A percentile compares a stretch with the other conserved stretches of the same genome.
Conservation (phyloP, 192 early-diverging fungal species). For the Coemansia javaensis region DNA sequence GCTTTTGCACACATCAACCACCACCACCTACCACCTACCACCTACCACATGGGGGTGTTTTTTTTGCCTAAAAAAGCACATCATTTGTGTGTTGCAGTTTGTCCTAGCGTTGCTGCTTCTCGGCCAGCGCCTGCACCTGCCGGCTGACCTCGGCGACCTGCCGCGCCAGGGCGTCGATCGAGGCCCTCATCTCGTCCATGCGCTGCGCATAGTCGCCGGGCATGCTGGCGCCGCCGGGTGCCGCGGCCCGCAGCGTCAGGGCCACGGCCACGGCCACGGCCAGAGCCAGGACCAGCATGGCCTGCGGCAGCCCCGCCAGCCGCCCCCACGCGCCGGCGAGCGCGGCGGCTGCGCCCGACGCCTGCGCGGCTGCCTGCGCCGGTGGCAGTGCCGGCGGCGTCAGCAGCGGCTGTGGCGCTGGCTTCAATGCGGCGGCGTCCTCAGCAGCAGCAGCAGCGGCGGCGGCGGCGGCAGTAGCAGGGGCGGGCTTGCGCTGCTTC, state of each 20-base stretch:
- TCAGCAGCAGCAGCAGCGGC: slow-evolving; percentile 6
- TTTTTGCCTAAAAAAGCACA: slow-evolving; percentile 6
- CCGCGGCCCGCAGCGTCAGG: no score
- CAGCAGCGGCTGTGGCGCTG: no score
- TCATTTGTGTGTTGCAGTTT: background rate
- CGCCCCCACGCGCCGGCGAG: no score
- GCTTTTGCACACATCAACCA: background rate
- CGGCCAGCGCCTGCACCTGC: slow-evolving; percentile 18
- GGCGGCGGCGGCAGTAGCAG: background rate
- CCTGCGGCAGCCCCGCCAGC: no score
- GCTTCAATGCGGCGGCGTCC: no score
- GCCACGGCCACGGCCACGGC: slow-evolving; percentile 6
- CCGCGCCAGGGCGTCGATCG: slow-evolving; percentile 20
- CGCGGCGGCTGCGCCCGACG: no score
- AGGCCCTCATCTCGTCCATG: slow-evolving; percentile 15
- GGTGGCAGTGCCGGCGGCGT: no score
- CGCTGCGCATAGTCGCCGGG: slow-evolving; percentile 1
- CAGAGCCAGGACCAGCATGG: no score
- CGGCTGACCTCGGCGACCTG: slow-evolving; percentile 19
- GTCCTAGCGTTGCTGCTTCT: slow-evolving; percentile 4
- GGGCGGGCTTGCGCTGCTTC: background rate
- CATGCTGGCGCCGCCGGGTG: no score
- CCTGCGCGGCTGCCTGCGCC: no score
- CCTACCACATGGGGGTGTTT: no score
- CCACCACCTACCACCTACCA: no score